A percentile compares a stretch with the other conserved stretches of the same genome.
These are phyloP conservation scores for Fraxinus americana DNA, from an alignment of 257 asterid species.

Conservation along the genomic window DNA sequence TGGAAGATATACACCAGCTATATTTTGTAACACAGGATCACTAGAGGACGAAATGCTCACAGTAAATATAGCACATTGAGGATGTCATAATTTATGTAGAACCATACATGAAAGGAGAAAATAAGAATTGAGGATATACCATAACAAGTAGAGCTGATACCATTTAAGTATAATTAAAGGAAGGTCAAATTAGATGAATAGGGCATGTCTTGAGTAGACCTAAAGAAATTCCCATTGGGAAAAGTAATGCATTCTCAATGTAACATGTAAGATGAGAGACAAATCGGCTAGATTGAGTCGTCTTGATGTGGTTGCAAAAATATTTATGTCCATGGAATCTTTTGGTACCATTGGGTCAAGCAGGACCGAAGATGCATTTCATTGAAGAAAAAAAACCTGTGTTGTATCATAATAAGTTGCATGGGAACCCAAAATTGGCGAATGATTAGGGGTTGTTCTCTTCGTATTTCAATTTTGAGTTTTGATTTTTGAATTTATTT, in stretches of 20 bases:
- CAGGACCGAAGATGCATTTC: neutral
- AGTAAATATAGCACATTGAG: neutral
- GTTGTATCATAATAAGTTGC: no score
- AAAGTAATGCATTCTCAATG: neutral
- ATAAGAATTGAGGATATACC: neutral
- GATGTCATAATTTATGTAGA: neutral
- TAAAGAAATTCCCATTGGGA: neutral
- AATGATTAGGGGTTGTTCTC: no score
- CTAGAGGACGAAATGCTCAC: neutral
- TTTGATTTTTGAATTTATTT: no score
- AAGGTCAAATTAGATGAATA: neutral
- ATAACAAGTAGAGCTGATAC: neutral
- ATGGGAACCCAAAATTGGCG: slow-evolving; percentile 1
- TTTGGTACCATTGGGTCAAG: no score
- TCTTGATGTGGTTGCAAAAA: neutral
- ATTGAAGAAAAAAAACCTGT: no score
- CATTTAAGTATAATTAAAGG: neutral
- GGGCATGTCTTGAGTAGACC: neutral
- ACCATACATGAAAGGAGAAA: neutral
- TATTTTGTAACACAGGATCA: neutral
- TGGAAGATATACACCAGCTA: neutral
- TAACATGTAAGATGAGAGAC: neutral
- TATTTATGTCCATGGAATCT: no score
- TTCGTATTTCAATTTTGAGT: no score
- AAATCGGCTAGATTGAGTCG: neutral